Conservation (phyloP, 2,329 filamentous ascomycete species). For the Tolypocladium pustulatum region DNA sequence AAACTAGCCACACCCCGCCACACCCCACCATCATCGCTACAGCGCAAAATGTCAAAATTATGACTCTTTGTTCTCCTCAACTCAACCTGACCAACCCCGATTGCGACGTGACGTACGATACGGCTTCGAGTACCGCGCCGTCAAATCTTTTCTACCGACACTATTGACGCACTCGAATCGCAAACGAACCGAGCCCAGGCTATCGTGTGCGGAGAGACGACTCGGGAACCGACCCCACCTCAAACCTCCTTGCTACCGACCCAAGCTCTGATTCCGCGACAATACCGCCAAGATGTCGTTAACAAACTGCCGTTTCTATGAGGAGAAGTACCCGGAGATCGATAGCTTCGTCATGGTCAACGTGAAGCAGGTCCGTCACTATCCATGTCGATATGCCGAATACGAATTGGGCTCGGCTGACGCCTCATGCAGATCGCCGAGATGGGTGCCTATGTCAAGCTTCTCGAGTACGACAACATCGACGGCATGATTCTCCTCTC, state of each 20-base stretch:
- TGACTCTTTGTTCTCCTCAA: conserved; percentile 20
- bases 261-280: conserved; percentile 12
- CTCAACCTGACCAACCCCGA: conserved; percentile 3
- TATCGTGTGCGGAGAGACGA: conserved; percentile 13
- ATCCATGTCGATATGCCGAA: not conserved
- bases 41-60: conserved; percentile 33
- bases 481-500: conserved; percentile 99
- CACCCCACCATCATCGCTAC: conserved; percentile 28
- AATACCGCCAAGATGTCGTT: conserved; percentile 70
- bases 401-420: not conserved
- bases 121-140: conserved; percentile 3
- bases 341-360: conserved; percentile 99
- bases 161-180: not conserved
- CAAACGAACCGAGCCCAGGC: conserved; percentile 5
- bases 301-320: conserved; percentile 94
- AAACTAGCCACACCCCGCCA: conserved; percentile 25
- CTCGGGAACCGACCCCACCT: conserved; percentile 20
- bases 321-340: conserved; percentile 90
- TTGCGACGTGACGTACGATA: conserved; percentile 4
- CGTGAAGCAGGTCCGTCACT: conserved; percentile 73
- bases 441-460: conserved; percentile 99
- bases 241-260: conserved; percentile 11
- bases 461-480: conserved; percentile 99
- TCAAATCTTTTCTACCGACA: not conserved
- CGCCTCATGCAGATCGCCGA: conserved; percentile 67